Evolutionary conservation across 129 eudicot species (phyloP), one percentile per base, ranked within the genome.

Genomic region (Gnaphalium uliginosum): DNA sequence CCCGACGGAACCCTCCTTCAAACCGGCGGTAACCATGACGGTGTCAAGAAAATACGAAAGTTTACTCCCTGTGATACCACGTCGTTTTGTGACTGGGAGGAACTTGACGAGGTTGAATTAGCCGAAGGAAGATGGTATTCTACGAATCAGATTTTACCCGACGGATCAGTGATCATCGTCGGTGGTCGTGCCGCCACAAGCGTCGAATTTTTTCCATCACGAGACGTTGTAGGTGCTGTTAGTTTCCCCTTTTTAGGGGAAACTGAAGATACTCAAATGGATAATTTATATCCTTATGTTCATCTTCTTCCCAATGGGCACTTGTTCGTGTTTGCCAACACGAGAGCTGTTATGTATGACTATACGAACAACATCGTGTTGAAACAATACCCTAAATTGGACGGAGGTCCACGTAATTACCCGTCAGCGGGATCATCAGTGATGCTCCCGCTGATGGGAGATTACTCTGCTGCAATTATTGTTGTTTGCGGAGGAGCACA

Each of bases 1-100:
- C 29, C 66, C 15, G 66, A 59, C 17, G 66, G 66, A 2, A 59
- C 66, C 1, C 66, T 59, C 24, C 66, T 59, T 22, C 66, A 59
- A 59, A 59, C 66, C 7, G 66, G 66, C 1, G 66, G 66, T 2
- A n/a, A 59, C 66, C 66, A n/a, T 1, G 66, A 59, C 6, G 66
- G 66, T 4, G 0, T 59, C 5, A 59, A 24, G 66, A 59, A 59
- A 24, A 59, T 59, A 24, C 33, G 66, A 5, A 59, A 59, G 33
- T 59, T 59, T 25, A 24, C 29, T 7, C 66, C 66, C 3, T 59
- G 66, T 59, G 32, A 59, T 22, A 25, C 33, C 11, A 11, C 66
- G n/a, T 59, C 66, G 30, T 24, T 59, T 59, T 59, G 66, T 59
- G 66, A 59, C 29, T 59, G 66, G 66, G 66, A 59, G 2, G 66